Conservation (phyloP, 495 filamentous ascomycete species). For the Sordaria brevicollis region DNA sequence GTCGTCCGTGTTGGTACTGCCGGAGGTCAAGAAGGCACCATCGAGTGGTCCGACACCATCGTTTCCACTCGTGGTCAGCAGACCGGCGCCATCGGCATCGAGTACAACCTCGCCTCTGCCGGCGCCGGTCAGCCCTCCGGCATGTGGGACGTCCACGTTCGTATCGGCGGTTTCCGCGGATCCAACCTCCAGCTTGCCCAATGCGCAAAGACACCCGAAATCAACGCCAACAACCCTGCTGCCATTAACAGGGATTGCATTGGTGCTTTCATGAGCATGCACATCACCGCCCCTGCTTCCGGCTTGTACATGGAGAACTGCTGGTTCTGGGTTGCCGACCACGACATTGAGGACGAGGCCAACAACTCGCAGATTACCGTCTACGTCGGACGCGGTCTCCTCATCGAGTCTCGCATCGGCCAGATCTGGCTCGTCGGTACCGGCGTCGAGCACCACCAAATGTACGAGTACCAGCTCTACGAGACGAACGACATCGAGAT, state of each 20-base stretch:
- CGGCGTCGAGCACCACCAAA: constrained; percentile 56
- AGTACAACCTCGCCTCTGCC: constrained; percentile 20
- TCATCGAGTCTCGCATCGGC: constrained; percentile 45
- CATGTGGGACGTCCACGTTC: constrained; percentile 23
- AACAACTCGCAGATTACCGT: constrained; percentile 57
- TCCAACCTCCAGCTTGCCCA: constrained; percentile 49
- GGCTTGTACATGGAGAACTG: constrained; percentile 55
- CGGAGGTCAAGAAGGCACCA: constrained; percentile 55
- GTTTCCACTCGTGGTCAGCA: constrained; percentile 37
- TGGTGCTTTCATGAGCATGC: constrained; percentile 57
- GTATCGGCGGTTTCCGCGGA: constrained; percentile 46
- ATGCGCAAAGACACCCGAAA: constrained; percentile 54
- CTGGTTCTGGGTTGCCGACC: constrained; percentile 65
- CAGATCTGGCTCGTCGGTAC: constrained; percentile 47
- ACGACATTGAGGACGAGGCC: constrained; percentile 54
- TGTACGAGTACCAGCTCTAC: constrained; percentile 72
- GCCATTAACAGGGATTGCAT: constrained; percentile 47
- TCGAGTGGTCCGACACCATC: constrained; percentile 74
- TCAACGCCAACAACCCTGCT: constrained; percentile 28
- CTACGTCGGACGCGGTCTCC: constrained; percentile 57
- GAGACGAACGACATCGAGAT: constrained; percentile 54
- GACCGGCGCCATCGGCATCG: constrained; percentile 23
- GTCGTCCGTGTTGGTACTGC: constrained; percentile 64
- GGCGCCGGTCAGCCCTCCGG: constrained; percentile 6
- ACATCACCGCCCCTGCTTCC: constrained; percentile 47